A percentile compares a stretch with the other conserved stretches of the same genome.
Conservation (phyloP, 140 eudicot genomes). For the Bidens hawaiensis region DNA sequence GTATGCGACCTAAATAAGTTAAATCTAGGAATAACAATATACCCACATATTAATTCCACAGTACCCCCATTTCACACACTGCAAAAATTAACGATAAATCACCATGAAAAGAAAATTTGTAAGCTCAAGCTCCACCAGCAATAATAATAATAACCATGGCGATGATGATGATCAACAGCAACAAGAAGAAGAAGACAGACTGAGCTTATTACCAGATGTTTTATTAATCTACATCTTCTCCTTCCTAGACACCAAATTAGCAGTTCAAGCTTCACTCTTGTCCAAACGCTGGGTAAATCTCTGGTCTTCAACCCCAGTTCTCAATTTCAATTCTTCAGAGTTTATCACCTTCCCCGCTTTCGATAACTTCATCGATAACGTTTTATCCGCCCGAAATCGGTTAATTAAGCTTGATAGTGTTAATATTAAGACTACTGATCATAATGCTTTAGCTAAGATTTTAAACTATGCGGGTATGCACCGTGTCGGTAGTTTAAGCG, state of each 20-base stretch:
- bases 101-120: too few relatives aligned
- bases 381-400: conserved; percentile 7
- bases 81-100: too few relatives aligned
- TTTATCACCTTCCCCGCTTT: neutral
- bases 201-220: conserved; percentile 21
- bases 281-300: conserved; percentile 31
- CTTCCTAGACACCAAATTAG: conserved; percentile 21
- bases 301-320: conserved; percentile 25
- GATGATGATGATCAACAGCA: too few relatives aligned
- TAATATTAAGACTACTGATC: conserved; percentile 12
- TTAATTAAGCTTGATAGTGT: conserved; percentile 16
- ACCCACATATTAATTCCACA: too few relatives aligned
- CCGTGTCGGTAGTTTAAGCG: conserved; percentile 4
- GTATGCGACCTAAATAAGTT: too few relatives aligned
- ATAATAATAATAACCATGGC: too few relatives aligned
- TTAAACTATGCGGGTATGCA: neutral
- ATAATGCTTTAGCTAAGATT: conserved; percentile 20
- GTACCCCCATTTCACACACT: too few relatives aligned
- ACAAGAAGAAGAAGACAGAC: conserved; percentile 17
- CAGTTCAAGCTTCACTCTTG: conserved; percentile 16
- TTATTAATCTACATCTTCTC: conserved; percentile 20
- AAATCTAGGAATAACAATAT: too few relatives aligned
- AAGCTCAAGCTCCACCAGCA: too few relatives aligned
- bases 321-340: conserved; percentile 25
- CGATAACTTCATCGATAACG: conserved; percentile 20